phyloP scores from a whole-genome alignment of 192 early-diverging fungal genomes.

The Oehlia diaphana region DNA sequence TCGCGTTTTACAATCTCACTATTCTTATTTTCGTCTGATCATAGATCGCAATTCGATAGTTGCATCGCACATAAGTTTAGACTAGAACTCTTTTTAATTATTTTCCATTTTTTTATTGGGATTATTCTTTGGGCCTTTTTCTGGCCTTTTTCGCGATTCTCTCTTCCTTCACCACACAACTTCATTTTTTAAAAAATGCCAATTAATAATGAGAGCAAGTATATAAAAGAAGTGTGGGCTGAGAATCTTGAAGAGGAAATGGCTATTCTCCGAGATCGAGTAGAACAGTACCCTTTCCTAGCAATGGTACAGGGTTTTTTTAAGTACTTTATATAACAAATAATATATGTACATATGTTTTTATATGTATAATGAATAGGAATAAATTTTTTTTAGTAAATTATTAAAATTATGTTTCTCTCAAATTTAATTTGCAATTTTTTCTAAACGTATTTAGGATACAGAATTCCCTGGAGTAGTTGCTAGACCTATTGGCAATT shows the following conservation, averaged over 20 bases:
- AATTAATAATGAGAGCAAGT: conserved; percentile 47
- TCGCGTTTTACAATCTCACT: too few relatives aligned
- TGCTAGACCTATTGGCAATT: conserved; percentile 96
- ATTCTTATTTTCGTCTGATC: too few relatives aligned
- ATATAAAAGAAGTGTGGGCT: conserved; percentile 88
- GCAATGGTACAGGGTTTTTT: conserved; percentile 76
- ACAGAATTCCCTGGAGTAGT: conserved; percentile 99
- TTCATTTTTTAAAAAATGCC: conserved; percentile 32
- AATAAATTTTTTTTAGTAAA: background rate
- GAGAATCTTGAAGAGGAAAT: conserved; percentile 96
- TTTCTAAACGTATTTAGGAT: conserved; percentile 58
- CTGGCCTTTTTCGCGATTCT: background rate
- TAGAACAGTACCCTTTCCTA: conserved; percentile 91
- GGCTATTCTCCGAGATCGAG: conserved; percentile 77
- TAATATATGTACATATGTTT: background rate
- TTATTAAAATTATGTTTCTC: background rate
- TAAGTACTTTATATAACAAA: conserved; percentile 26
- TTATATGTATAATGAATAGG: background rate
- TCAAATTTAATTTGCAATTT: background rate
- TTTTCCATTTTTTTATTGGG: background rate
- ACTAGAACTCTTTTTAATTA: too few relatives aligned
- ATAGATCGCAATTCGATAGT: too few relatives aligned
- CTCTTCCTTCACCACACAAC: background rate
- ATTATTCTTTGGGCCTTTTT: background rate
- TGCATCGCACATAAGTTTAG: too few relatives aligned